Conservation (phyloP, 371 early-diverging fungal genomes). For the Capillidium rhysosporum region DNA sequence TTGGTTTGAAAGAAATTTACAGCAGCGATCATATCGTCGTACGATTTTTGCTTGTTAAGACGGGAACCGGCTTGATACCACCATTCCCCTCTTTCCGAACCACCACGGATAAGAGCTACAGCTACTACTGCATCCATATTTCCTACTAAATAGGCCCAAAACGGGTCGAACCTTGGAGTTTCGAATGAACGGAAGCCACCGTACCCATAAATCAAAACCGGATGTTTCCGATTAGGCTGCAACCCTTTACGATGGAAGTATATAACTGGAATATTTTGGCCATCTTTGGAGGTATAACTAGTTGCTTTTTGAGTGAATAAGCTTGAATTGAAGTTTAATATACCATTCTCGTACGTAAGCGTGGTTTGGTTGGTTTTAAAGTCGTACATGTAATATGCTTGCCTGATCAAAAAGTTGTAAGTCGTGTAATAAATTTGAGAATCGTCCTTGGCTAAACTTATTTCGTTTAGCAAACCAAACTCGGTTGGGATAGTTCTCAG, state of each 20-base stretch:
- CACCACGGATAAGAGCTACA: slow-evolving; percentile 24
- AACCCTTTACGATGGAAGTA: slow-evolving; percentile 16
- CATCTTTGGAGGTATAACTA: slow-evolving; percentile 32
- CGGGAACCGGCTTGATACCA: slow-evolving; percentile 21
- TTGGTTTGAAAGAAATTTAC: slow-evolving; percentile 18
- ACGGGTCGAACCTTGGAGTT: slow-evolving; percentile 20
- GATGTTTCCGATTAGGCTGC: slow-evolving; percentile 23
- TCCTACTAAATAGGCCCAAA: slow-evolving; percentile 21
- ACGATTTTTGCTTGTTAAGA: slow-evolving; percentile 21
- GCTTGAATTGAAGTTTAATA: slow-evolving; percentile 20
- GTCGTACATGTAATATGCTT: background rate
- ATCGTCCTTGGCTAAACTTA: background rate
- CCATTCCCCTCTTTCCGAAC: slow-evolving; percentile 24
- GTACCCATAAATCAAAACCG: slow-evolving; percentile 37
- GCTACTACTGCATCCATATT: slow-evolving; percentile 18
- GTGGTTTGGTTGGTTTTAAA: background rate
- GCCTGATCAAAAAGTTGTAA: background rate
- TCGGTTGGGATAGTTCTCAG: too few relatives aligned
- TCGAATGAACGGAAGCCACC: slow-evolving; percentile 33
- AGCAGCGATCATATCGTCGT: slow-evolving; percentile 26
- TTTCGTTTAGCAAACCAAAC: too few relatives aligned
- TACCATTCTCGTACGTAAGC: background rate
- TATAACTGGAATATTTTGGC: slow-evolving; percentile 42
- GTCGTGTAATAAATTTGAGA: background rate
- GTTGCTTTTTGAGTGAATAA: slow-evolving; percentile 29